Percentiles rank a stretch among this genome's conserved stretches.
These are phyloP conservation scores for Apiotrichum brassicae DNA, from an alignment of 1,284 basidiomycete genomes.

Conservation along the genomic window DNA sequence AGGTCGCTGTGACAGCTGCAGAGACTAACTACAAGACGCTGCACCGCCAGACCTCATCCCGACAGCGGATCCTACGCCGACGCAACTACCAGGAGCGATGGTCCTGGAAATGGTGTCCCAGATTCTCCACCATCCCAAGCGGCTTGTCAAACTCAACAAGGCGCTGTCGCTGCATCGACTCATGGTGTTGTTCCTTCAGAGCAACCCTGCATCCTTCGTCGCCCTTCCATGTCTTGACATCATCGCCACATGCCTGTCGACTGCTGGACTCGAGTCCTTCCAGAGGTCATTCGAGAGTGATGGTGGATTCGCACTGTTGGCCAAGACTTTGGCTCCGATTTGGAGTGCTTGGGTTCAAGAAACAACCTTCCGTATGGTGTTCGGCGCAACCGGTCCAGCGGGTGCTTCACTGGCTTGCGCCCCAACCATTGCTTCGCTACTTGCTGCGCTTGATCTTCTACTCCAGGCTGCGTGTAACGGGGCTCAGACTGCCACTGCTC, in stretches of 20 bases:
- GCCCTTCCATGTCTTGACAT: conserved; percentile 39
- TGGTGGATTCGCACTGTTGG: conserved; percentile 43
- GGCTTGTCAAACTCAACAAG: conserved; percentile 42
- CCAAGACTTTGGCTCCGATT: conserved; percentile 27
- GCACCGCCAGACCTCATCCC: conserved; percentile 3
- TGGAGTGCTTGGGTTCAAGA: conserved; percentile 38
- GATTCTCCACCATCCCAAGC: conserved; percentile 22
- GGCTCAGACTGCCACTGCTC: neutral
- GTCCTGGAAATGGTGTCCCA: conserved; percentile 35
- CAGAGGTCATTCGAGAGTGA: conserved; percentile 42
- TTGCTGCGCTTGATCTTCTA: conserved; percentile 35
- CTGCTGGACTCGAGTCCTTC: conserved; percentile 37
- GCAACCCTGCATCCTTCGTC: conserved; percentile 40
- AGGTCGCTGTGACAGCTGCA: neutral
- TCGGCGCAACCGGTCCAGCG: conserved; percentile 17
- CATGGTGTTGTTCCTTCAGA: conserved; percentile 44
- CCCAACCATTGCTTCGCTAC: conserved; percentile 25
- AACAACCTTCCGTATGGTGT: conserved; percentile 25
- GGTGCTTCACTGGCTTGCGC: conserved; percentile 23
- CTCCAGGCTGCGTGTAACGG: conserved; percentile 30
- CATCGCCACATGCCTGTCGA: conserved; percentile 30
- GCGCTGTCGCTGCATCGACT: conserved; percentile 44
- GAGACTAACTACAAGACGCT: conserved; percentile 3
- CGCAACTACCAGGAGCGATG: conserved; percentile 34
- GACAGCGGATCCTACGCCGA: conserved; percentile 25